phyloP scores from a whole-genome alignment of 2,329 filamentous ascomycete species.

The Fusarium devonianum region DNA sequence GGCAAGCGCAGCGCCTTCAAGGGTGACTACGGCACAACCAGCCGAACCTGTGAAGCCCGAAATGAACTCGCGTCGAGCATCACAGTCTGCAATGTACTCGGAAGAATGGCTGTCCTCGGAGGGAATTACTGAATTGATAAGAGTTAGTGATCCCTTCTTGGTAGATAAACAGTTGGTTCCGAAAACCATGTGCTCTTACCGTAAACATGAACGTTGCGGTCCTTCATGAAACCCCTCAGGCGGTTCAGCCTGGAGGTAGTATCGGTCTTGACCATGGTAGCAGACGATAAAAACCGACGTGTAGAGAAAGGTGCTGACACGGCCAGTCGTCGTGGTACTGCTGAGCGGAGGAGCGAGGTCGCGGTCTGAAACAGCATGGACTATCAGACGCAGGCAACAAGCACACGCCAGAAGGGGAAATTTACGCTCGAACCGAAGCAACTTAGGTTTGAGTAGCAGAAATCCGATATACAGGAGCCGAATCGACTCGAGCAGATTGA shows the following conservation, averaged over 20 bases:
- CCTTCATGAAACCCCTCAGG: constrained; percentile 85
- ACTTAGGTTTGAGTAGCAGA: neutral
- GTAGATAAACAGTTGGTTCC: neutral
- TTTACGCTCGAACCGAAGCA: constrained; percentile 14
- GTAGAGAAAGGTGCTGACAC: constrained; percentile 12
- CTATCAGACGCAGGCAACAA: constrained; percentile 30
- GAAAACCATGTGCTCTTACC: constrained; percentile 61
- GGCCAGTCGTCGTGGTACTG: constrained; percentile 26
- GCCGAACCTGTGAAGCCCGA: constrained; percentile 95
- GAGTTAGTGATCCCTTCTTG: constrained; percentile 12
- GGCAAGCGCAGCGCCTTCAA: constrained; percentile 85
- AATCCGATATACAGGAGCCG: neutral
- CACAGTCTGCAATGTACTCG: constrained; percentile 97
- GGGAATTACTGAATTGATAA: constrained; percentile 74
- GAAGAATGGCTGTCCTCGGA: constrained; percentile 98
- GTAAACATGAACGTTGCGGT: constrained; percentile 89
- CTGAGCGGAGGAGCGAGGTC: constrained; percentile 32
- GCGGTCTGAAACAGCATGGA: constrained; percentile 38
- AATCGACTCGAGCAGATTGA: neutral
- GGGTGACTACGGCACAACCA: constrained; percentile 87
- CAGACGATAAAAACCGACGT: constrained; percentile 30
- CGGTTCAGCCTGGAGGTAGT: constrained; percentile 78
- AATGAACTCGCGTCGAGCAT: constrained; percentile 89
- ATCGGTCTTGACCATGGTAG: constrained; percentile 62
- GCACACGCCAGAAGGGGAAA: constrained; percentile 12